These are phyloP conservation scores for Allomyces arbusculus DNA, from an alignment of 192 early-diverging fungal species.

Conservation along the genomic window DNA sequence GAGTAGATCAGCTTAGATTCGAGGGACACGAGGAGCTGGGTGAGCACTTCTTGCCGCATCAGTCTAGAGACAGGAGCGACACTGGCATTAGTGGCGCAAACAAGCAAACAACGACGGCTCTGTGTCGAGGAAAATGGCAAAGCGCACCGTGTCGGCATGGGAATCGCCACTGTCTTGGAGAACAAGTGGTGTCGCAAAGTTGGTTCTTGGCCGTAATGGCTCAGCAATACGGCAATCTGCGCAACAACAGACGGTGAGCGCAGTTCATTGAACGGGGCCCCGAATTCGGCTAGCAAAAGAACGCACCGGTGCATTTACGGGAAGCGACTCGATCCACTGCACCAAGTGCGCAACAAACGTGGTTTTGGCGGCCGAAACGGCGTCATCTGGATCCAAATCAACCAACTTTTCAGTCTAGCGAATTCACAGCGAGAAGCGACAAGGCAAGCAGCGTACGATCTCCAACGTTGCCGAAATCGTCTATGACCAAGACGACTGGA, in stretches of 20 bases:
- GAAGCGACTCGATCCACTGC: not conserved
- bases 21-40: too few species aligned
- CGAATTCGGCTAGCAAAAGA: too few species aligned
- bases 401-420: not conserved
- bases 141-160: too few species aligned
- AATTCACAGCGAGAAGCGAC: not conserved
- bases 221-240: not conserved
- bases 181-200: not conserved
- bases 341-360: not conserved
- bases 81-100: too few species aligned
- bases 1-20: too few species aligned
- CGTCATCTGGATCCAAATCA: not conserved
- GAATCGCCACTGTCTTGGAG: not conserved
- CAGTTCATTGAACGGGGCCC: too few species aligned
- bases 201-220: not conserved
- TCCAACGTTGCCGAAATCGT: not conserved
- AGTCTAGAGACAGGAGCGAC: too few species aligned
- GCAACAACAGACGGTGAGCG: not conserved
- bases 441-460: not conserved
- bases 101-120: too few species aligned
- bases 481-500: not conserved
- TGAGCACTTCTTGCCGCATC: too few species aligned
- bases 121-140: too few species aligned
- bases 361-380: not conserved
- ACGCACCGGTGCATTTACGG: not conserved